Conservation (phyloP, 2,329 filamentous ascomycete genomes). For the Penicillium thymicola region DNA sequence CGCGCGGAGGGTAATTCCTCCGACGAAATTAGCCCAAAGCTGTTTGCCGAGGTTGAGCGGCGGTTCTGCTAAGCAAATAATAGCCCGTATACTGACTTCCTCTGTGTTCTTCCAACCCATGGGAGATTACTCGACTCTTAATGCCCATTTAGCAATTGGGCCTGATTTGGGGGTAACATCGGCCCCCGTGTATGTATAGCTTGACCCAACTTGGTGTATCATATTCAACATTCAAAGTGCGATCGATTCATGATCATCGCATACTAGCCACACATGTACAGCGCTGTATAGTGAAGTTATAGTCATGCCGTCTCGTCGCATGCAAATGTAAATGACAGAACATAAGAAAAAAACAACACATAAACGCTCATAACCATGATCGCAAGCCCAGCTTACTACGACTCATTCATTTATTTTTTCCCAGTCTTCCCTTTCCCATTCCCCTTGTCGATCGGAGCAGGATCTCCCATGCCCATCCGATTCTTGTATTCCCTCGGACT, state of each 20-base stretch:
- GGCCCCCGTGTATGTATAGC: slow-evolving; percentile 14
- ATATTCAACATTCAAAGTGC: slow-evolving; percentile 12
- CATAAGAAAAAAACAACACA: neutral
- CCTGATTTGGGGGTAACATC: neutral
- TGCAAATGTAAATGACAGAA: slow-evolving; percentile 9
- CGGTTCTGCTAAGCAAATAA: slow-evolving; percentile 56
- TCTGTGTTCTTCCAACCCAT: neutral
- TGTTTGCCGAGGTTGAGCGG: slow-evolving; percentile 76
- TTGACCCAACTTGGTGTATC: slow-evolving; percentile 17
- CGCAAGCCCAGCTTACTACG: neutral
- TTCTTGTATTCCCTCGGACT: slow-evolving; percentile 86
- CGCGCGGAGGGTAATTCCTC: slow-evolving; percentile 85
- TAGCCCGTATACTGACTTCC: slow-evolving; percentile 9
- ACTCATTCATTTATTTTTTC: slow-evolving; percentile 13
- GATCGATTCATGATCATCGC: neutral
- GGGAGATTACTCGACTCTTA: slow-evolving; percentile 6
- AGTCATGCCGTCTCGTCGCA: slow-evolving; percentile 13
- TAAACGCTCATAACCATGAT: neutral
- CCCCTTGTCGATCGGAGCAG: slow-evolving; percentile 6
- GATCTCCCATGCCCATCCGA: slow-evolving; percentile 47
- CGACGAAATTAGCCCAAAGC: slow-evolving; percentile 90
- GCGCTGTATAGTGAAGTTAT: neutral
- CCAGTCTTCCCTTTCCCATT: slow-evolving; percentile 29
- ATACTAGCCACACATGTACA: slow-evolving; percentile 6
- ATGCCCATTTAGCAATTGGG: slow-evolving; percentile 15